A percentile compares a stretch with the other conserved stretches of the same genome.
These are phyloP conservation scores for Tripidium arundinaceum DNA, from an alignment of 202 grass and related monocot genomes.

Conservation along the genomic window DNA sequence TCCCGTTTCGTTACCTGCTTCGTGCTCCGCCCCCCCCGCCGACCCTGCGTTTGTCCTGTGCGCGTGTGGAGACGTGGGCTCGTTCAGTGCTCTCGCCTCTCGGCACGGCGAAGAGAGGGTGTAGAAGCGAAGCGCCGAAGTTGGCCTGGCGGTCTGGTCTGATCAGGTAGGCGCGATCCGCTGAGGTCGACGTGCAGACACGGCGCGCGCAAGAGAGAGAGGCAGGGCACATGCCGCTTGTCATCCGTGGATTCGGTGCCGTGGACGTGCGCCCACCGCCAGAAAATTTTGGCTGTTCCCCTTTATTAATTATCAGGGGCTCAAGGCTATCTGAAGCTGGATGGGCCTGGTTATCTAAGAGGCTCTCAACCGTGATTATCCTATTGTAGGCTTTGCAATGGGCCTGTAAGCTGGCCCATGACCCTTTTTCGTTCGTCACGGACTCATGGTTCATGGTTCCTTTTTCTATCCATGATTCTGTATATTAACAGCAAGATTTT, in stretches of 20 bases:
- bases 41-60: background rate
- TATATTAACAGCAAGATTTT: no score
- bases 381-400: background rate
- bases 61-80: conserved; percentile 13
- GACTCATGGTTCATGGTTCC: background rate
- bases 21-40: background rate
- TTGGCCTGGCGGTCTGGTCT: background rate
- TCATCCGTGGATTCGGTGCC: no score
- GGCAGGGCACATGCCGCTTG: no score
- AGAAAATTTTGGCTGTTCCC: background rate
- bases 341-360: no score
- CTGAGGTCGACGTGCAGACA: conserved; percentile 4
- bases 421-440: background rate
- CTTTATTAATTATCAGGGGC: no score
- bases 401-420: background rate
- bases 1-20: background rate
- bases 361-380: no score
- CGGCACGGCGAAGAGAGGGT: no score
- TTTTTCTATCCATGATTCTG: no score
- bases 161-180: background rate
- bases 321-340: background rate
- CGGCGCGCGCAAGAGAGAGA: no score
- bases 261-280: background rate
- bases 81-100: background rate
- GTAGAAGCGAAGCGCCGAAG: background rate